Base-by-base conservation (phyloP, 1,284 basidiomycete species). In the Baeospora myosura region DNA sequence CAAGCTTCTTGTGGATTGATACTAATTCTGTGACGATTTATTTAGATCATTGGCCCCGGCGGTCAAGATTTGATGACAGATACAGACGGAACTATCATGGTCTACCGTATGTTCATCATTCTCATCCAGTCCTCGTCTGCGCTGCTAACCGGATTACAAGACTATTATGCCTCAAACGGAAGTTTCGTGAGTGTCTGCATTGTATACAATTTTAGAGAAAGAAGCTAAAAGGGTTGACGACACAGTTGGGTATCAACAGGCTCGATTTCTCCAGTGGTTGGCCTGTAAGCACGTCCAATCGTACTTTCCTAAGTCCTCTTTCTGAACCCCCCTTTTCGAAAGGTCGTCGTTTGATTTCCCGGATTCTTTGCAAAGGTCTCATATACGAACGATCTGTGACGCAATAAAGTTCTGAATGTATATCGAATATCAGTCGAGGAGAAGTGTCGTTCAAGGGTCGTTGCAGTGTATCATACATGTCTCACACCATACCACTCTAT, bases 161-260 rank as follows among this genome's bases (percentile, higher is more conserved):
- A 78, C 49, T 75, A 75, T 44, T 76, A 76, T 54, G 71, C 68
- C 4, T 53, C 66, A 5, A 52, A 60, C 4, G 64, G 66, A 40
- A 62, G 52, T 43, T 63, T 60, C 55, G 65, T 66, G 47, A 53
- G 64, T 62, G 24, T 16, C 25, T 16, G 21, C 2, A 20, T 10
- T 41, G 8, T 30, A 22, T 5, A 26, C 21, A 23, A 5, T 22
- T n/a, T 14, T 32, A 4, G 22, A n/a, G n/a, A n/a, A n/a, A n/a
- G 7, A 12, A 16, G 12, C 20, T 26, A 21, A 4, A 34, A 32
- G 14, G 22, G 25, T 12, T 24, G 18, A 32, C 11, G 7, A 24
- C 34, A 40, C 48, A 72, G 70, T 63, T 74, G 24, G 70, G 71
- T 12, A 71, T 74, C 52, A 74, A 74, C 49, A 55, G 57, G 7